A percentile compares a stretch with the other conserved stretches of the same genome.
phyloP scores from a whole-genome alignment of 106 monocot genomes.

The Narthecium ossifragum region DNA sequence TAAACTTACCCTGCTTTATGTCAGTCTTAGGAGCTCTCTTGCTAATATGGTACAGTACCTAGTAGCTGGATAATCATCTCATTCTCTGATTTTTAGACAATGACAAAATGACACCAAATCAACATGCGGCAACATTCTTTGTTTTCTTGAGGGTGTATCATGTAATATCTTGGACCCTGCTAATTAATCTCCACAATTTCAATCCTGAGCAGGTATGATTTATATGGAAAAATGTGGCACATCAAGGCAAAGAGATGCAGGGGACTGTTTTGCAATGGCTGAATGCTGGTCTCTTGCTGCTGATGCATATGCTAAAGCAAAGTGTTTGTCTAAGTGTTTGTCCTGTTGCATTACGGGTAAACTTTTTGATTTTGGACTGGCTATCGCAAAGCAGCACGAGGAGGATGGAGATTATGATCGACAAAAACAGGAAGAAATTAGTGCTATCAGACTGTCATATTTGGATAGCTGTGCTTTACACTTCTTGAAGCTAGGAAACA shows the following conservation, averaged over 20 bases:
- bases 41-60: too few species aligned
- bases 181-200: neutral
- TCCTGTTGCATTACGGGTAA: conserved; percentile 35
- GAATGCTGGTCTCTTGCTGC: conserved; percentile 40
- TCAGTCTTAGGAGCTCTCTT: too few species aligned
- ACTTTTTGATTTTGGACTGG: conserved; percentile 35
- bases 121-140: too few species aligned
- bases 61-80: too few species aligned
- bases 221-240: conserved; percentile 50
- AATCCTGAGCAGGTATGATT: conserved; percentile 22
- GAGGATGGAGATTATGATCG: neutral
- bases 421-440: neutral
- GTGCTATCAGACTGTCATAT: conserved; percentile 18
- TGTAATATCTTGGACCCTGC: neutral
- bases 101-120: too few species aligned
- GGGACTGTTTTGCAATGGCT: conserved; percentile 37
- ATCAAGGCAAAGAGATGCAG: conserved; percentile 45
- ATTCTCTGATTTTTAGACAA: too few species aligned
- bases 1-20: too few species aligned
- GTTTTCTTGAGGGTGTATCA: neutral
- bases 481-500: conserved; percentile 18
- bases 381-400: conserved; percentile 19
- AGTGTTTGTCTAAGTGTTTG: conserved; percentile 34
- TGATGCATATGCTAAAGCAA: conserved; percentile 33
- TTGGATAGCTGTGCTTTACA: conserved; percentile 27